These are phyloP conservation scores for Cubamyces lactineus DNA, from an alignment of 768 basidiomycete genomes.

Conservation along the genomic window DNA sequence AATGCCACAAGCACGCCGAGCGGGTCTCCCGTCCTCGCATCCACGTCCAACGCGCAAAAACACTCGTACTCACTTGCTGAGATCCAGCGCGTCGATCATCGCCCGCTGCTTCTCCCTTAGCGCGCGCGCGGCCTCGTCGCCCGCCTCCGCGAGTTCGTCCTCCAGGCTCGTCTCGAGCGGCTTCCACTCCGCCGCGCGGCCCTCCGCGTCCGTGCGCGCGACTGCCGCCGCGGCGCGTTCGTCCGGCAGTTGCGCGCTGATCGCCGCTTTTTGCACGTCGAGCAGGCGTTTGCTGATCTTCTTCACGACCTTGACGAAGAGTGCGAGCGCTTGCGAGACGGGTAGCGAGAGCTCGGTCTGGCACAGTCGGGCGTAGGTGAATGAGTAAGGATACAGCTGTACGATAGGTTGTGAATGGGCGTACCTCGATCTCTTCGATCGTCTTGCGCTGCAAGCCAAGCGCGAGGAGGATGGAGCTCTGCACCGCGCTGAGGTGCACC, in stretches of 20 bases:
- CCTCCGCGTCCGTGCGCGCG: conserved; percentile 26
- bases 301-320: conserved; percentile 89
- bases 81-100: conserved; percentile 86
- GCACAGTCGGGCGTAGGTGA: not conserved
- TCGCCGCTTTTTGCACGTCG: conserved; percentile 78
- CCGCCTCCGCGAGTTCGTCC: conserved; percentile 58
- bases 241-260: conserved; percentile 65
- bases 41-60: too few relatives aligned
- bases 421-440: conserved; percentile 87
- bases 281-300: conserved; percentile 78
- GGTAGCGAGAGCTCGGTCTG: conserved; percentile 82
- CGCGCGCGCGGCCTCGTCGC: conserved; percentile 58
- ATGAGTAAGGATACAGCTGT: not conserved
- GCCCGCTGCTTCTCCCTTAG: conserved; percentile 77
- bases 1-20: not conserved
- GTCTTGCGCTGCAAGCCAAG: conserved; percentile 88
- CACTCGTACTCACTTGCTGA: conserved; percentile 74
- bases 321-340: conserved; percentile 83
- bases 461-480: conserved; percentile 88
- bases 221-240: conserved; percentile 36
- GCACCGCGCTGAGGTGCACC: conserved; percentile 79
- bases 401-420: conserved; percentile 21
- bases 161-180: conserved; percentile 36
- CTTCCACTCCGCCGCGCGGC: conserved; percentile 24
- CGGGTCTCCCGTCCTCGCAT: too few relatives aligned